phyloP scores from a whole-genome alignment of 768 basidiomycete species.

The Hericium coralloides region DNA sequence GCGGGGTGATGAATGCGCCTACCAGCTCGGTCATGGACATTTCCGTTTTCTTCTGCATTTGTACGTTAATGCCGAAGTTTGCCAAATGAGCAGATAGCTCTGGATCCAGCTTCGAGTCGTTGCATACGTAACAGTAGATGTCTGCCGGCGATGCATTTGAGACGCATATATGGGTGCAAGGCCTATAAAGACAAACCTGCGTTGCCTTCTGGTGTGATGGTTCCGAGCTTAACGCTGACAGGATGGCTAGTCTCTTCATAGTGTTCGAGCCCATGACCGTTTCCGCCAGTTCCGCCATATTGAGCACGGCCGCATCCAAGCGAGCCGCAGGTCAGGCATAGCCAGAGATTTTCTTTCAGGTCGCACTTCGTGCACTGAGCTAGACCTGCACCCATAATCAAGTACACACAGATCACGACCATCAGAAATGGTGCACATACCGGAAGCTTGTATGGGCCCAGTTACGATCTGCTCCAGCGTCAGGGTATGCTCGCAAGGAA shows the following conservation, averaged over 20 bases:
- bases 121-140: slow-evolving; percentile 87
- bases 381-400: slow-evolving; percentile 38
- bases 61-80: slow-evolving; percentile 82
- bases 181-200: slow-evolving; percentile 48
- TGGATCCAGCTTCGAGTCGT: slow-evolving; percentile 76
- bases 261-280: slow-evolving; percentile 83
- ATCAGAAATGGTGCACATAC: slow-evolving; percentile 20
- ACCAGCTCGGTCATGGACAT: slow-evolving; percentile 96
- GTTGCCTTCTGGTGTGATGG: slow-evolving; percentile 89
- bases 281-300: slow-evolving; percentile 73
- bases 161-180: too few species aligned
- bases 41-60: slow-evolving; percentile 80
- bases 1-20: slow-evolving; percentile 14
- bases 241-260: slow-evolving; percentile 65
- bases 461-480: slow-evolving; percentile 41
- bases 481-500: slow-evolving; percentile 74
- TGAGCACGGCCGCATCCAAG: slow-evolving; percentile 87
- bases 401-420: background rate
- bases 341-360: slow-evolving; percentile 88
- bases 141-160: slow-evolving; percentile 34
- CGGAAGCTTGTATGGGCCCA: slow-evolving; percentile 43
- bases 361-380: slow-evolving; percentile 80
- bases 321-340: slow-evolving; percentile 86
- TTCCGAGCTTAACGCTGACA: slow-evolving; percentile 88
- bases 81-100: slow-evolving; percentile 65